phyloP scores from a whole-genome alignment of 352 stramenopile species.

The Globisporangium heterothallicum region DNA sequence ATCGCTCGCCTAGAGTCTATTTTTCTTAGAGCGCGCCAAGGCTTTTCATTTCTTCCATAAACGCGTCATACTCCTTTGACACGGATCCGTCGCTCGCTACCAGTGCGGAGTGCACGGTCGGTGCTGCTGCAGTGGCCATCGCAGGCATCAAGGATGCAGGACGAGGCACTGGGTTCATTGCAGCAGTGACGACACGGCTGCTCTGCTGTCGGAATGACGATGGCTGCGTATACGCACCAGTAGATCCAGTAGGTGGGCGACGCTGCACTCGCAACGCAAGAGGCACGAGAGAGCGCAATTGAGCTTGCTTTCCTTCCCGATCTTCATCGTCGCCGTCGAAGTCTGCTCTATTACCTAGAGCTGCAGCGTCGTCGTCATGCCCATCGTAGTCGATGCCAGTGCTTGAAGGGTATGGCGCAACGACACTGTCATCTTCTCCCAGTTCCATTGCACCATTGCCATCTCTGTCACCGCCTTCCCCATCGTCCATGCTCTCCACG shows the following conservation, averaged over 20 bases:
- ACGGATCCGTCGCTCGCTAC: conserved; percentile 16
- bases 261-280: conserved; percentile 56
- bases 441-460: conserved; percentile 9
- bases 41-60: conserved; percentile 66
- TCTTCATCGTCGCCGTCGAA: conserved; percentile 26
- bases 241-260: conserved; percentile 2
- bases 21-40: conserved; percentile 7
- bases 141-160: conserved; percentile 9
- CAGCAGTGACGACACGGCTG: conserved; percentile 10
- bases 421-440: conserved; percentile 16
- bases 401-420: conserved; percentile 31
- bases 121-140: conserved; percentile 1
- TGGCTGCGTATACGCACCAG: too few species aligned
- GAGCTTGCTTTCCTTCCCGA: conserved; percentile 30
- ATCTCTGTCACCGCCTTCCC: neutral
- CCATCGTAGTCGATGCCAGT: conserved; percentile 5
- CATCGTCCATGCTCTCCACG: neutral
- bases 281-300: conserved; percentile 53
- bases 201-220: neutral
- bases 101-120: neutral
- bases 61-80: conserved; percentile 58
- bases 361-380: neutral
- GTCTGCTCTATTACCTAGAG: neutral
- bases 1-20: too few species aligned
- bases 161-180: conserved; percentile 17